Conservation (phyloP, 1,139 yeast genomes). For the Taphrina wiesneri region DNA sequence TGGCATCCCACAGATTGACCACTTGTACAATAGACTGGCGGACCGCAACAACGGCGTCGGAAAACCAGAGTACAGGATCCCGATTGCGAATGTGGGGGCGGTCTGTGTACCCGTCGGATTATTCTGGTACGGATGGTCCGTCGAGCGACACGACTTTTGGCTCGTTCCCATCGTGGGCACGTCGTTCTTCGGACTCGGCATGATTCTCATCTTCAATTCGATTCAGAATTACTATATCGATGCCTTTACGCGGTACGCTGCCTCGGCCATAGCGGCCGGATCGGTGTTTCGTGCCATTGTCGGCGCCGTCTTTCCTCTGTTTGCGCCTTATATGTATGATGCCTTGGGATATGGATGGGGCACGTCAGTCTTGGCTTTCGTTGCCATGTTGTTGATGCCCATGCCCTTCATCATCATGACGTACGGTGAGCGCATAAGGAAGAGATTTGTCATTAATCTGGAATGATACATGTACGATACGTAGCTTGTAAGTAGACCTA, state of each 20-base stretch:
- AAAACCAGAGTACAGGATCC: constrained; percentile 22
- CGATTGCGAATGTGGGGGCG: constrained; percentile 21
- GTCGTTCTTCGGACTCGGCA: constrained; percentile 37
- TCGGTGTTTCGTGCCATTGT: constrained; percentile 59
- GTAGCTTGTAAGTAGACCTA: neutral
- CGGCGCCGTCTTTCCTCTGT: constrained; percentile 69
- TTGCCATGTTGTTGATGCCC: constrained; percentile 71
- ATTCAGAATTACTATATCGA: constrained; percentile 56
- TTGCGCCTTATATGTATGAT: constrained; percentile 68
- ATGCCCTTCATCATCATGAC: constrained; percentile 78
- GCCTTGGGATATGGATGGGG: constrained; percentile 80
- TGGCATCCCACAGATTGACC: constrained; percentile 44
- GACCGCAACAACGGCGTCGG: constrained; percentile 47
- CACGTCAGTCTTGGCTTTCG: constrained; percentile 76
- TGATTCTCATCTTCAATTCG: constrained; percentile 46
- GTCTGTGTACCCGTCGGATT: constrained; percentile 31
- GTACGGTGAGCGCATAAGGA: constrained; percentile 48
- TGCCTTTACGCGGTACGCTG: constrained; percentile 57
- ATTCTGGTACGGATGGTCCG: constrained; percentile 40
- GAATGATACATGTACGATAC: neutral
- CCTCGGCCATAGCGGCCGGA: constrained; percentile 73
- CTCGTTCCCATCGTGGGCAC: constrained; percentile 39
- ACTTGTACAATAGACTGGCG: constrained; percentile 44
- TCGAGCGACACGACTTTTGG: constrained; percentile 37
- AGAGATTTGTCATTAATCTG: constrained; percentile 4